Evolutionary conservation across 768 basidiomycete species (phyloP), one percentile per base, ranked within the genome.

Genomic region (Podaxis sp.): DNA sequence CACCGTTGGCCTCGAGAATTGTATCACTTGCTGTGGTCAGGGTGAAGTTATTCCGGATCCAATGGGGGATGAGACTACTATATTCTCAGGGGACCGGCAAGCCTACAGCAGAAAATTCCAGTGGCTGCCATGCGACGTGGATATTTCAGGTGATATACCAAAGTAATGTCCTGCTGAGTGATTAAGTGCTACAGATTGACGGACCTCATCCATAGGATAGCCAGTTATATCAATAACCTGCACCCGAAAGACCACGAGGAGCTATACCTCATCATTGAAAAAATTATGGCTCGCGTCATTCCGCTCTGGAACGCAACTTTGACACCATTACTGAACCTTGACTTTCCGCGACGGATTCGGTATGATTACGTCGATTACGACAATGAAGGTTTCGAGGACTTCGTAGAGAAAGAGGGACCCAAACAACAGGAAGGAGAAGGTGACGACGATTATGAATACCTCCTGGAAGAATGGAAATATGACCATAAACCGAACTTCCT

Each of bases 221-320:
- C 12, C n/a, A 70, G 71, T 11, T 78, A 79, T 61, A 77, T 78
- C 69, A 77, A 78, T 63, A 76, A 75, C 40, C 66, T 78, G 12
- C 68, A 75, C 63, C 76, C 75, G 17, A 44, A n/a, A n/a, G n/a
- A n/a, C 17, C 68, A 70, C 62, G n/a, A 33, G 22, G 49, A 66
- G 40, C 64, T 75, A 17, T 66, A 72, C 41, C 33, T 64, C 22
- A 50, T 73, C 50, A 68, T 75, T 52, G 64, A 55, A 2, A 37
- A 38, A 12, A 67, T 70, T n/a, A n/a, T n/a, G n/a, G n/a, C n/a
- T n/a, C n/a, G n/a, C n/a, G n/a, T n/a, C n/a, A 66, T 75, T 40
- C 74, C 73, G 7, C 62, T 73, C n/a, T 75, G 72, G 68, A 66
- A 71, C 28, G 48, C 54, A 12, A 57, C 58, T 17, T 56, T 66